Conservation (phyloP, 371 early-diverging fungal genomes). For the Coemansia sp. region DNA sequence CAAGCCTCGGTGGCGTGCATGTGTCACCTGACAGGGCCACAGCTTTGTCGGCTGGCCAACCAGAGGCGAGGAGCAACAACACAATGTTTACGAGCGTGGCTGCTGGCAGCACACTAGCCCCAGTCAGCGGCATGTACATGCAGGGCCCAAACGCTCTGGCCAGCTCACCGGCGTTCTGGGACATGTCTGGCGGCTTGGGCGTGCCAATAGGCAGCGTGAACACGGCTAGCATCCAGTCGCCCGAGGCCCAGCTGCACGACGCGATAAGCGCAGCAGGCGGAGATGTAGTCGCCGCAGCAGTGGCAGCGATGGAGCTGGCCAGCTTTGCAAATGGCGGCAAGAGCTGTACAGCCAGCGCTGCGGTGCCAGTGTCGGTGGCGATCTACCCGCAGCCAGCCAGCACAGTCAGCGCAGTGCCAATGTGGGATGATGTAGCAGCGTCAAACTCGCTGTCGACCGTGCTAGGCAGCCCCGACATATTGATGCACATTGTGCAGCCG, state of each 20-base stretch:
- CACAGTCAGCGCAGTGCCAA: neutral
- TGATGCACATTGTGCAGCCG: slow-evolving; percentile 39
- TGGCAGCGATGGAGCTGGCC: slow-evolving; percentile 8
- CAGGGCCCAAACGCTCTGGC: neutral
- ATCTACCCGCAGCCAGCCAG: slow-evolving; percentile 26
- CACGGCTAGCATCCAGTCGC: slow-evolving; percentile 2
- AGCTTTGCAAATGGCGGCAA: neutral
- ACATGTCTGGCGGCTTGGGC: slow-evolving; percentile 12
- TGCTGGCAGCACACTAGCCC: neutral
- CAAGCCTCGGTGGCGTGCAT: slow-evolving; percentile 3
- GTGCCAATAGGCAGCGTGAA: neutral
- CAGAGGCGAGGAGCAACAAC: slow-evolving; percentile 4
- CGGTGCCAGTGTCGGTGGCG: slow-evolving; percentile 14
- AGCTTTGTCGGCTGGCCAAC: neutral
- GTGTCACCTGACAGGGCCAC: neutral
- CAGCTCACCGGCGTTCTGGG: slow-evolving; percentile 42
- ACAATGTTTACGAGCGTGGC: slow-evolving; percentile 14
- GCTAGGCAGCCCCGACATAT: slow-evolving; percentile 34
- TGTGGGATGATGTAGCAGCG: slow-evolving; percentile 21
- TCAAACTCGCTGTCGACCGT: slow-evolving; percentile 21
- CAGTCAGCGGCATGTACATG: neutral
- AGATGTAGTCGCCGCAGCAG: neutral
- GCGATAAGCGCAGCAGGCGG: neutral
- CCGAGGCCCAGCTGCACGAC: neutral
- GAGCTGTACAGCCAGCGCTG: too few species aligned